Evolutionary conservation across 2,329 filamentous ascomycete genomes (phyloP).

Genomic region (Microsporum audouinii): DNA sequence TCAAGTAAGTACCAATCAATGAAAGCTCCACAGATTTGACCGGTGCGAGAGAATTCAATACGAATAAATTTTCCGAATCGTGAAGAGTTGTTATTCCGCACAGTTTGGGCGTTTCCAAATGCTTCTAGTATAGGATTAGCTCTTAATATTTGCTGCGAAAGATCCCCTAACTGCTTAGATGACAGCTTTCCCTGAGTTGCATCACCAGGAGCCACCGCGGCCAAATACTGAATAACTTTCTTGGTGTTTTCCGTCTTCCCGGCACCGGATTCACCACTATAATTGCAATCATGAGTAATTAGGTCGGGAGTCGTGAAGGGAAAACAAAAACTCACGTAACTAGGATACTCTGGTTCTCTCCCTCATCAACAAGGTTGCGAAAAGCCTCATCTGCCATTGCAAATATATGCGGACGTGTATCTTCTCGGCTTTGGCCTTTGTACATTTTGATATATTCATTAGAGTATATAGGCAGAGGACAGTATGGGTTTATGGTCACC

Average conservation of each 20-base stretch:
- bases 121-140: conserved; percentile 96
- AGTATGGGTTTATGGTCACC: conserved; percentile 95
- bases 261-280: conserved; percentile 79
- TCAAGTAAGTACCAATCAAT: conserved; percentile 98
- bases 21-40: conserved; percentile 87
- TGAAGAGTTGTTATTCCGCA: conserved; percentile 96
- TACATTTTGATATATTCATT: conserved; percentile 99
- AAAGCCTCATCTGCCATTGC: conserved; percentile 97
- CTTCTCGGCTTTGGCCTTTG: conserved; percentile 77
- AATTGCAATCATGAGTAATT: conserved; percentile 9
- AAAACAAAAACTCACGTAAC: conserved; percentile 53
- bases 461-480: conserved; percentile 83
- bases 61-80: conserved; percentile 98
- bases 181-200: conserved; percentile 50
- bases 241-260: conserved; percentile 99
- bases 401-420: conserved; percentile 94
- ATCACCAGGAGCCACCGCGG: conserved; percentile 81
- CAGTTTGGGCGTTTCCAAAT: conserved; percentile 95
- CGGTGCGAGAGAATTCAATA: conserved; percentile 80
- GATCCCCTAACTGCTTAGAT: conserved; percentile 61
- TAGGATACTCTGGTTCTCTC: conserved; percentile 90
- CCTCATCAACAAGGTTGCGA: conserved; percentile 87
- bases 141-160: conserved; percentile 90
- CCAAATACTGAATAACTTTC: conserved; percentile 97
- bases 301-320: neutral